Conservation (phyloP, 331 rosid genomes). For the Acacia pycnantha region DNA sequence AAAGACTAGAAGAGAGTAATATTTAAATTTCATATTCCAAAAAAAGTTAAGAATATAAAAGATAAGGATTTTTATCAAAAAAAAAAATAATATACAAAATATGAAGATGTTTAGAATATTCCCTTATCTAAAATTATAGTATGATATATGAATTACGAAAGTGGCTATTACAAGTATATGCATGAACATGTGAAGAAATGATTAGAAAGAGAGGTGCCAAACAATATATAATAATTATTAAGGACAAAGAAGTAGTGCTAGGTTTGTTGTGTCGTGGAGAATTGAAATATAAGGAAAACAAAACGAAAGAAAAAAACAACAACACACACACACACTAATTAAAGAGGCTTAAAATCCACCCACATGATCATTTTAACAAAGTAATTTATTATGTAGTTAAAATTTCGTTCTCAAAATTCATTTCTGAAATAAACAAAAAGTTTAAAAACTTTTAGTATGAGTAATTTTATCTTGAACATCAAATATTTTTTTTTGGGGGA, state of each 20-base stretch:
- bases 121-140: not conserved
- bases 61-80: too few relatives aligned
- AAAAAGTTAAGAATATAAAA: too few relatives aligned
- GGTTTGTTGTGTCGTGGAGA: not conserved
- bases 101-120: not conserved
- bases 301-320: not conserved
- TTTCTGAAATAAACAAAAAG: not conserved
- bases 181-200: not conserved
- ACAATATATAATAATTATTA: not conserved
- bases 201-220: not conserved
- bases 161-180: not conserved
- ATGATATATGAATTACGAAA: not conserved
- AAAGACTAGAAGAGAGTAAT: not conserved
- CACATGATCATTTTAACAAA: not conserved
- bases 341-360: not conserved
- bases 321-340: too few relatives aligned
- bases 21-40: not conserved
- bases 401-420: not conserved
- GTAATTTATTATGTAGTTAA: not conserved
- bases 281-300: not conserved
- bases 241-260: conserved; percentile 8
- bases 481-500: not conserved
- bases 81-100: not conserved
- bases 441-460: not conserved
- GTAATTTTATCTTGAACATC: not conserved